Evolutionary conservation across 2,329 filamentous ascomycete species (phyloP).

Genomic region (Fusarium marasasianum): DNA sequence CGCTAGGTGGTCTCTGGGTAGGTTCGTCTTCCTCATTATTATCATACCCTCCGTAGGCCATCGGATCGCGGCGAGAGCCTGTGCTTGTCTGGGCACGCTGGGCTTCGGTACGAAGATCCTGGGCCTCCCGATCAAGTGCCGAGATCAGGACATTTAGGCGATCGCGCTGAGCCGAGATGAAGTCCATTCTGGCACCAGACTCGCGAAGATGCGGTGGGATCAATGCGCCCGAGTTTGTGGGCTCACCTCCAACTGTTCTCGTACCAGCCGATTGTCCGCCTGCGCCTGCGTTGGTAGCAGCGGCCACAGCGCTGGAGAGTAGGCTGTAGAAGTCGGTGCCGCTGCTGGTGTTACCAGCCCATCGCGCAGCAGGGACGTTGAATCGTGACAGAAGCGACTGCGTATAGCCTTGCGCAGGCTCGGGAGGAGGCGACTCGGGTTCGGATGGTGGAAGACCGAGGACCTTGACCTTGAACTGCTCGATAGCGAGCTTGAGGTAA

Average conservation of each 20-base stretch:
- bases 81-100: constrained; percentile 38
- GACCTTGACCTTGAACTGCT: constrained; percentile 77
- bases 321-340: constrained; percentile 79
- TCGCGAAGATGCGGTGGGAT: constrained; percentile 75
- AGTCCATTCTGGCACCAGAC: constrained; percentile 74
- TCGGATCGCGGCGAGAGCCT: constrained; percentile 33
- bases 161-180: constrained; percentile 82
- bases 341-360: constrained; percentile 58
- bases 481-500: constrained; percentile 77
- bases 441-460: constrained; percentile 75
- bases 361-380: constrained; percentile 77
- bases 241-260: constrained; percentile 35
- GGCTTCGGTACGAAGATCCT: constrained; percentile 59
- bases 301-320: constrained; percentile 77
- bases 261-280: constrained; percentile 47
- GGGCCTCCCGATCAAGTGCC: constrained; percentile 82
- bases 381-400: constrained; percentile 87
- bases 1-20: constrained; percentile 56
- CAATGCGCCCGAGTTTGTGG: constrained; percentile 63
- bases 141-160: constrained; percentile 77
- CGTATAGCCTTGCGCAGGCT: constrained; percentile 70
- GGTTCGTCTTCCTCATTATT: constrained; percentile 47
- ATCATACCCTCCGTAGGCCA: constrained; percentile 40
- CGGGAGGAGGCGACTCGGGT: constrained; percentile 50
- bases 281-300: constrained; percentile 61